A percentile compares a stretch with the other conserved stretches of the same genome.
phyloP scores from a whole-genome alignment of 2,329 filamentous ascomycete genomes.

The Immersiporthe knoxdaviesiana region DNA sequence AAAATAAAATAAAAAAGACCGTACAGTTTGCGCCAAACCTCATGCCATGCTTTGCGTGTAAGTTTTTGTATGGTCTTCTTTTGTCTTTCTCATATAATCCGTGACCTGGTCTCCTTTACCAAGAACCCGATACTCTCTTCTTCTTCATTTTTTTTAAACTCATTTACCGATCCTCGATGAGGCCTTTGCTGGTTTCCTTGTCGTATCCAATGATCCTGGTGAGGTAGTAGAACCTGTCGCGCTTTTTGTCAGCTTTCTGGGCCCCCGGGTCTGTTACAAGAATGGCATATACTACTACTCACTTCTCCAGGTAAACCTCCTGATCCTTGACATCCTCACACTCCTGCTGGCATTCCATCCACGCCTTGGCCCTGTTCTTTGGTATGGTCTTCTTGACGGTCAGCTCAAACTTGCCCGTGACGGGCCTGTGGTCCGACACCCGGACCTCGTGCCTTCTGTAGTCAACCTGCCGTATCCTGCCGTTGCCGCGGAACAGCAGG shows the following conservation, averaged over 20 bases:
- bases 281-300: too few species aligned
- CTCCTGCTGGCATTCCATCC: constrained; percentile 73
- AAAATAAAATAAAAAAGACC: too few species aligned
- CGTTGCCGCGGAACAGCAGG: constrained; percentile 80
- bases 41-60: constrained; percentile 17
- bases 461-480: constrained; percentile 82
- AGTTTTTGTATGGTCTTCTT: constrained; percentile 12
- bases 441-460: constrained; percentile 88
- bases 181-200: constrained; percentile 50
- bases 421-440: constrained; percentile 90
- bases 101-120: not conserved
- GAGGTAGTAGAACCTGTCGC: constrained; percentile 53
- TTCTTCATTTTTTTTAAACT: not conserved
- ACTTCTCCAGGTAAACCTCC: constrained; percentile 78
- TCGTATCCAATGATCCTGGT: constrained; percentile 59
- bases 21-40: constrained; percentile 24
- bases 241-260: constrained; percentile 33
- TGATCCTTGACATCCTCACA: constrained; percentile 74
- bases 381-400: constrained; percentile 81
- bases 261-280: not conserved
- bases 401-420: constrained; percentile 82
- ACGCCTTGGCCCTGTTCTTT: constrained; percentile 65
- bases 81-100: not conserved
- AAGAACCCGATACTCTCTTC: not conserved
- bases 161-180: constrained; percentile 47